These are phyloP conservation scores for Dactylonectria macrodidyma DNA, from an alignment of 2,329 filamentous ascomycete genomes.

Conservation along the genomic window DNA sequence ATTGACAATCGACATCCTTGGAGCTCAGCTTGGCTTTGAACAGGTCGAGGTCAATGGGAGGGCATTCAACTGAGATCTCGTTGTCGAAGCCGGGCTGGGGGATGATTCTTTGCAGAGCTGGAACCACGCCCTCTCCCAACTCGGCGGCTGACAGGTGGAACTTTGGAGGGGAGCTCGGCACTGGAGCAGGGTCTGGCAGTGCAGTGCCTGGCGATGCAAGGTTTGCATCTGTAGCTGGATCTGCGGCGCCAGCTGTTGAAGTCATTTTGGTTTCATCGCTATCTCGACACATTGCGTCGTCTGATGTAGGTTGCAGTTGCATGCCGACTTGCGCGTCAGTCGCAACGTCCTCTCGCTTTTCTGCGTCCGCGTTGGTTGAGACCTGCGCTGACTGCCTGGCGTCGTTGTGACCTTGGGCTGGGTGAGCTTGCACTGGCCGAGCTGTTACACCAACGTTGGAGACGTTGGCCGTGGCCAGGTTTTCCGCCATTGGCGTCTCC, in stretches of 20 bases:
- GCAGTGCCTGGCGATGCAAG: neutral
- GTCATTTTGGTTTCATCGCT: neutral
- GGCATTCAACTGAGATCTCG: slow-evolving; percentile 5
- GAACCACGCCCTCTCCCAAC: neutral
- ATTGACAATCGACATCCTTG: neutral
- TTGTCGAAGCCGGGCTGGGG: slow-evolving; percentile 9
- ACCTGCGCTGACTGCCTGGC: too few relatives aligned
- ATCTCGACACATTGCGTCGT: neutral
- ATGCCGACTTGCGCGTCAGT: too few relatives aligned
- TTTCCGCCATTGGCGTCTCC: too few relatives aligned
- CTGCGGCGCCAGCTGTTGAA: neutral
- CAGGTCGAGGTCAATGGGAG: neutral
- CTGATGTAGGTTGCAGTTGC: neutral
- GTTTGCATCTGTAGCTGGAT: neutral
- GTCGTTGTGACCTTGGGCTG: too few relatives aligned
- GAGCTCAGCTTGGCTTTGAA: neutral
- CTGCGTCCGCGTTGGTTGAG: too few relatives aligned
- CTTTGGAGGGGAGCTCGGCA: neutral
- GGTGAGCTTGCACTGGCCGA: too few relatives aligned
- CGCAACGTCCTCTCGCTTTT: too few relatives aligned
- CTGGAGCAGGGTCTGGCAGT: neutral
- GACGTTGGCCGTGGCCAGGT: too few relatives aligned
- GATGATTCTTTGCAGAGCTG: slow-evolving; percentile 5
- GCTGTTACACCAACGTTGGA: too few relatives aligned
- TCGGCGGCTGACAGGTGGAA: neutral